Evolutionary conservation across 164 flowering plant species (phyloP), one percentile per base, ranked within the genome.

Genomic region (Magnolia kwangsiensis): DNA sequence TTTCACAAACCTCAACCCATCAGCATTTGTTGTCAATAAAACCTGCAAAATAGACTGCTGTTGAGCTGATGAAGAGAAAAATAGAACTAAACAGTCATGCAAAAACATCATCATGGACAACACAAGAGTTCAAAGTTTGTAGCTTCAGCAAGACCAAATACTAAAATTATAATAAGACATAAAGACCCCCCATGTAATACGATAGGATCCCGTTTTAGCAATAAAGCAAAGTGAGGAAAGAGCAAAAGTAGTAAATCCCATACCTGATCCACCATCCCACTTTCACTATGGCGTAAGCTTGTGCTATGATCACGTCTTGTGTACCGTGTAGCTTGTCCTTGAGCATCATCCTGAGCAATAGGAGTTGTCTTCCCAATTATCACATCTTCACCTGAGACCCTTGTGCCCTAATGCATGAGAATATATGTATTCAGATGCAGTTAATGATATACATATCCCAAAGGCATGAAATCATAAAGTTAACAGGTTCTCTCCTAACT

Each of bases 361-460:
- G 98, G 99, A 45, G 96, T 87, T 50, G 98, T 96, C 87, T 96
- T 96, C 13, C 98, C 99, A 76, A 96, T 96, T 19, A 96, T 92
- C n/a, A 94, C 98, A 85, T 96, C 99, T 78, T 96, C 98, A 75
- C 98, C 96, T 8, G 94, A 88, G 74, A 90, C 95, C 82, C 98
- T 87, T 49, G 98, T 94, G 19, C 99, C 99, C 94, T 93, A 64
- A 13, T 73, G 51, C 4, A 75, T 66, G 21, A 19, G 71, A 11
- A 50, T 49, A n/a, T 21, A 31, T 21, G n/a, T 50, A 50, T 61
- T 72, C 23, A 77, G 59, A 3, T n/a, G 31, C 6, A 37, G 45
- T 37, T 37, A 51, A 19, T 16, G 69, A 31, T 9, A 37, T 29
- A 29, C 8, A 31, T 31, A 14, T 51, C 51, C 49, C 20, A 20